Percentiles rank a stretch among this genome's conserved stretches.
phyloP scores from a whole-genome alignment of 2,329 filamentous ascomycete species.

The Stemphylium beticola region DNA sequence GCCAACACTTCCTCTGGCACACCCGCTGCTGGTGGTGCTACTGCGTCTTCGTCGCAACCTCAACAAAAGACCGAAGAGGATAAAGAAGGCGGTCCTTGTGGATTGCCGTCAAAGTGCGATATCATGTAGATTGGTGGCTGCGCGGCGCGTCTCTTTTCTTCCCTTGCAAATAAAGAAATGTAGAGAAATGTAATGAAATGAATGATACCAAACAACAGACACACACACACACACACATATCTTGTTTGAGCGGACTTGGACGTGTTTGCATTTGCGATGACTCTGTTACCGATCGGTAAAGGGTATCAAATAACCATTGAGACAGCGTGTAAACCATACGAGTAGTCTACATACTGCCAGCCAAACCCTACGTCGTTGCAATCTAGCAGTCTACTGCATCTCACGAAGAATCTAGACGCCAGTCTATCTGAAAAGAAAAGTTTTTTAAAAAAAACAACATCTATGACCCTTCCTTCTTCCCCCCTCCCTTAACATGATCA shows the following conservation, averaged over 20 bases:
- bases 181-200: neutral
- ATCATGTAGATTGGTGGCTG: constrained; percentile 61
- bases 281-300: neutral
- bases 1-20: constrained; percentile 26
- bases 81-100: constrained; percentile 72
- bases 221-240: too few species aligned
- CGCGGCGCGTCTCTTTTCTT: too few species aligned
- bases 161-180: neutral
- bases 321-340: neutral
- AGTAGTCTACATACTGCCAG: too few species aligned
- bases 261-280: too few species aligned
- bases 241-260: too few species aligned
- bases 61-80: constrained; percentile 48
- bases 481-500: constrained; percentile 27
- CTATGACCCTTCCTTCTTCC: neutral
- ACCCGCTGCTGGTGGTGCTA: constrained; percentile 13
- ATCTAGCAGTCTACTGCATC: too few species aligned
- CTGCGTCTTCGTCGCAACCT: constrained; percentile 30
- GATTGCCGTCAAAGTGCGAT: constrained; percentile 75
- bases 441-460: neutral
- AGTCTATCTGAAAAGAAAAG: too few species aligned
- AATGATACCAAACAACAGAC: neutral
- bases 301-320: neutral
- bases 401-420: too few species aligned
- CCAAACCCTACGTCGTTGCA: too few species aligned